Base-by-base conservation (phyloP, 2,329 filamentous ascomycete genomes). In the Eutypella sp. region DNA sequence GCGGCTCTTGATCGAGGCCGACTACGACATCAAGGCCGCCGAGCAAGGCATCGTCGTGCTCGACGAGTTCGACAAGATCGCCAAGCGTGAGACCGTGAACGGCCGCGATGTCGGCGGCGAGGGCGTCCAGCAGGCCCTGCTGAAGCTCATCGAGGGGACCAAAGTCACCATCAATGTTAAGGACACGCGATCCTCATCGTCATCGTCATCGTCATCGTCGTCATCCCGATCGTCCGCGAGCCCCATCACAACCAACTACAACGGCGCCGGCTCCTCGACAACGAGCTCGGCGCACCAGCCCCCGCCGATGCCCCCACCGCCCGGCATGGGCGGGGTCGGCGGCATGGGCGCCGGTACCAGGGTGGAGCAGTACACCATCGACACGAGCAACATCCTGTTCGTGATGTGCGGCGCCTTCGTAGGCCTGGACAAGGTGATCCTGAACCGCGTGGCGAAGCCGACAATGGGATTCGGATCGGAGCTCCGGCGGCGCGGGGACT, bases 61-160 rank as follows among this genome's bases (percentile, higher is more conserved):
- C 18, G 93, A 99, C 57, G 93, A 99, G 68, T 89, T 99, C 45
- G 93, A 99, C 72, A 99, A 99, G 69, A 91, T 97, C 47, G 91
- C 93, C 2, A 88, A 87, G 31, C 83, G 89, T 22, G 92, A 93
- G 62, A 86, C 91, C 15, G 82, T 82, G 49, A 90, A 95, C 49
- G 92, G 91, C 18, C 87, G 95, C 57, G 93, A 99, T 60, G 93
- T 99, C 3, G 88, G 91, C 16, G 93, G 93, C 19, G 93, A 97
- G 71, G 93, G 93, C 44, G 93, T 97, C 0, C 93, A 99, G 61
- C 93, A 99, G 67, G 92, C 93, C 6, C 73, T 99, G 5, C 70
- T 99, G 25, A 97, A 97, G 69, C 89, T 99, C 34, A 89, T 99
- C 18, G 93, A 99, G 68, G 93, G 93, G 7, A 95, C 91, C 2